These are phyloP conservation scores for Tricholoma sp. DNA, from an alignment of 768 basidiomycete species.

Conservation along the genomic window DNA sequence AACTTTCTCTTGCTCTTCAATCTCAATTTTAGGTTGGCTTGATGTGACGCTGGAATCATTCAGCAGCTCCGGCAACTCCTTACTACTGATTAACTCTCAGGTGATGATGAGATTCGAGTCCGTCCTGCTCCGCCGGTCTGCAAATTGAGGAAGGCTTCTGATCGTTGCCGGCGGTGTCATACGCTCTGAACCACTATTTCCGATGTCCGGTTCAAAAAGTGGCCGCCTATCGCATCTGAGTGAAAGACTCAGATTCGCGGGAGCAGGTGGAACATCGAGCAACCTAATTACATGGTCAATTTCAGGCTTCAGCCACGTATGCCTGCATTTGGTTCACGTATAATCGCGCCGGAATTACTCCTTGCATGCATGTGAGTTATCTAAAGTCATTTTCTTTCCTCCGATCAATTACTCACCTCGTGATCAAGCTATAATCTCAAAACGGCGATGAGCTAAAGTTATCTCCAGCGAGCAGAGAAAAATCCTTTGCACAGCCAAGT, in stretches of 20 bases:
- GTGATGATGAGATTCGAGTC: neutral
- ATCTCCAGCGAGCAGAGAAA: neutral
- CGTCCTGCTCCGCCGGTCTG: neutral
- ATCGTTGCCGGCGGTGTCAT: neutral
- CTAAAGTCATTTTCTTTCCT: neutral
- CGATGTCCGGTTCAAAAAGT: neutral
- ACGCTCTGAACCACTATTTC: neutral
- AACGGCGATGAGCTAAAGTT: constrained; percentile 1
- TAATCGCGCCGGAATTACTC: neutral
- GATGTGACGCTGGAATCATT: neutral
- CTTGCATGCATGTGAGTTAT: neutral
- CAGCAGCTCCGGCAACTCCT: neutral
- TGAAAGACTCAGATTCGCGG: neutral
- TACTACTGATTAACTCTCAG: neutral
- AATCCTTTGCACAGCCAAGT: neutral
- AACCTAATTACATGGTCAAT: neutral
- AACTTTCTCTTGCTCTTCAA: neutral
- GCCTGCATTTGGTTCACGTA: neutral
- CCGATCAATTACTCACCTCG: neutral
- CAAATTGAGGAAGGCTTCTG: neutral
- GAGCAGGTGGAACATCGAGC: neutral
- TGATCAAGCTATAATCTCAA: neutral
- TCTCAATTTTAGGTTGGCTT: neutral
- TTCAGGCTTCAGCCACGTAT: neutral
- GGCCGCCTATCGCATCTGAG: neutral